phyloP scores from a whole-genome alignment of 176 grass and related monocot genomes.

The Lolium perenne region DNA sequence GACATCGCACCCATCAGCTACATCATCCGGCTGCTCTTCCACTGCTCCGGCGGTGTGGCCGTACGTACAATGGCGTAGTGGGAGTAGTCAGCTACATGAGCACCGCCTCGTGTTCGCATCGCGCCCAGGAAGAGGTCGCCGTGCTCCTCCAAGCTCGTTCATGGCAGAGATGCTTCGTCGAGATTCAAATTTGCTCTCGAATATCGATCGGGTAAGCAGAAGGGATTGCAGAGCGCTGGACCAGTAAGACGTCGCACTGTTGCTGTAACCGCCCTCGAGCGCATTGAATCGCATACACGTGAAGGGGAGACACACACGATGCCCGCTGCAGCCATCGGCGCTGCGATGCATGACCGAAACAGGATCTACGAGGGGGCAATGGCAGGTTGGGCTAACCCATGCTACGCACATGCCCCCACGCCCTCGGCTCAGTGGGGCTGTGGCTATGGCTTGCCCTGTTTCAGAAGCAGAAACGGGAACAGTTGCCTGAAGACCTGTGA shows the following conservation, averaged over 20 bases:
- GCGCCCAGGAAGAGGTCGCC: too few relatives aligned
- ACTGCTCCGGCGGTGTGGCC: neutral
- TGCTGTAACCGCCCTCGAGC: neutral
- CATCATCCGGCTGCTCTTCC: neutral
- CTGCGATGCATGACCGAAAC: too few relatives aligned
- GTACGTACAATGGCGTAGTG: neutral
- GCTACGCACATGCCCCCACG: slow-evolving; percentile 2
- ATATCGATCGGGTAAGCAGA: neutral
- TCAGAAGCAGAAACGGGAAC: neutral
- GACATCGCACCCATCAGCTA: slow-evolving; percentile 5
- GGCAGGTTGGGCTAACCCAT: neutral
- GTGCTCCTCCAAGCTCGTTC: neutral
- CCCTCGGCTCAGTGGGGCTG: neutral
- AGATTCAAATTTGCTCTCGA: neutral
- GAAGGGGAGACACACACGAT: neutral
- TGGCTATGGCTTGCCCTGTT: neutral
- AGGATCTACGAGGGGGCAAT: too few relatives aligned
- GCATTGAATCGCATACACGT: neutral
- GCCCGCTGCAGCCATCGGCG: neutral
- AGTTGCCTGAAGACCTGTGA: neutral
- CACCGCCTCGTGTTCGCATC: too few relatives aligned
- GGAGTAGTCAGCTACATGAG: too few relatives aligned
- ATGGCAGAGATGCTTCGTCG: neutral
- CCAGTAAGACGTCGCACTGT: neutral
- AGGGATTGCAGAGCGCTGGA: neutral